phyloP scores from a whole-genome alignment of 2,329 filamentous ascomycete species.

The Aspergillus sergii region DNA sequence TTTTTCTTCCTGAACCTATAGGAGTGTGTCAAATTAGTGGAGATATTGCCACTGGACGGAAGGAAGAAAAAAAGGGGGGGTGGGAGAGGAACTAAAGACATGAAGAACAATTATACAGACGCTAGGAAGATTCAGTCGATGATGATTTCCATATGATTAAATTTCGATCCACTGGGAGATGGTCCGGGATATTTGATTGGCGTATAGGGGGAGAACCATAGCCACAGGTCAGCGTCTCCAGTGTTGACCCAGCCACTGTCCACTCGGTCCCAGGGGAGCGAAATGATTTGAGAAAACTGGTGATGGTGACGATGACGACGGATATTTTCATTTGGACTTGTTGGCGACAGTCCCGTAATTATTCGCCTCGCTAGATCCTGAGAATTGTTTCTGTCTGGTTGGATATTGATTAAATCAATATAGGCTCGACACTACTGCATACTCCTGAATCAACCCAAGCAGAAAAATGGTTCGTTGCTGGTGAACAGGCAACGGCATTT shows the following conservation, averaged over 20 bases:
- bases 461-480: neutral
- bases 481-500: conserved; percentile 16
- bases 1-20: conserved; percentile 5
- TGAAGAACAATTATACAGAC: conserved; percentile 15
- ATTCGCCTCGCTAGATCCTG: neutral
- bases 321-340: neutral
- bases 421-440: conserved; percentile 3
- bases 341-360: neutral
- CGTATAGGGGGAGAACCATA: neutral
- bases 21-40: neutral
- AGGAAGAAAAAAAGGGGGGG: conserved; percentile 10
- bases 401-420: conserved; percentile 6
- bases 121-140: conserved; percentile 12
- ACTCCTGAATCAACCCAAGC: neutral
- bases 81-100: conserved; percentile 12
- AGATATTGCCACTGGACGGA: conserved; percentile 9
- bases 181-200: conserved; percentile 1
- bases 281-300: neutral
- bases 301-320: neutral
- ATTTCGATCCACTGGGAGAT: conserved; percentile 1
- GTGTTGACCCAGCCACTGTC: neutral
- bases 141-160: conserved; percentile 17
- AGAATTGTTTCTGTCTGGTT: neutral
- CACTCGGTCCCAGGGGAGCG: neutral
- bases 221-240: neutral